phyloP scores from a whole-genome alignment of 305 asterid species.

The Solanum hybrid region DNA sequence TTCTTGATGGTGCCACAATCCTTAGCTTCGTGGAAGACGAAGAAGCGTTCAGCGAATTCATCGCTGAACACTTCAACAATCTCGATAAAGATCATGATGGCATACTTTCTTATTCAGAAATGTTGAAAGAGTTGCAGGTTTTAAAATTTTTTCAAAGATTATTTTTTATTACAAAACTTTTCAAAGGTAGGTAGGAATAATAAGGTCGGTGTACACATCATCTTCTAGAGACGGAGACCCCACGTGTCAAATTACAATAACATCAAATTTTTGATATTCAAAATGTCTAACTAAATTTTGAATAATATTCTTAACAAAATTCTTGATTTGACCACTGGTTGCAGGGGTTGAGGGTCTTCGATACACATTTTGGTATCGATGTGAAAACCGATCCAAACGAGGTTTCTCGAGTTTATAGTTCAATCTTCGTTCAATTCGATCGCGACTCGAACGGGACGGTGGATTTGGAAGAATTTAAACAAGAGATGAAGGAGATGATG shows the following conservation, averaged over 20 bases:
- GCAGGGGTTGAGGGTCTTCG: background rate
- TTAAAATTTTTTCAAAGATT: no score
- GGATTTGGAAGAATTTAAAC: background rate
- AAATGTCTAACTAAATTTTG: background rate
- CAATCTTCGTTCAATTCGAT: background rate
- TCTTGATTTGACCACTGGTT: accelerated
- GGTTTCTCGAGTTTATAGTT: background rate
- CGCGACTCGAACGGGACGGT: background rate
- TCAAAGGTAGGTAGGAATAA: background rate
- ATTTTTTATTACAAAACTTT: no score
- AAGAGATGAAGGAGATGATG: background rate
- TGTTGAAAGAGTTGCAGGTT: background rate
- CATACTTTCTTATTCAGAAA: background rate
- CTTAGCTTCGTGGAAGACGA: background rate
- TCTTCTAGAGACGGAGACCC: no score
- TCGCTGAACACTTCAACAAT: background rate
- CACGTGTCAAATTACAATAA: background rate
- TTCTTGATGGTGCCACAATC: background rate
- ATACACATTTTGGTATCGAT: background rate
- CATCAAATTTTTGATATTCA: background rate
- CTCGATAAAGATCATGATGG: background rate
- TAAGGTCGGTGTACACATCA: background rate
- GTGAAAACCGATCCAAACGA: background rate
- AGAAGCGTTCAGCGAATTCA: background rate
- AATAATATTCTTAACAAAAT: background rate